Conservation (phyloP, 2,329 filamentous ascomycete species). For the Chalaropsis thielavioides region DNA sequence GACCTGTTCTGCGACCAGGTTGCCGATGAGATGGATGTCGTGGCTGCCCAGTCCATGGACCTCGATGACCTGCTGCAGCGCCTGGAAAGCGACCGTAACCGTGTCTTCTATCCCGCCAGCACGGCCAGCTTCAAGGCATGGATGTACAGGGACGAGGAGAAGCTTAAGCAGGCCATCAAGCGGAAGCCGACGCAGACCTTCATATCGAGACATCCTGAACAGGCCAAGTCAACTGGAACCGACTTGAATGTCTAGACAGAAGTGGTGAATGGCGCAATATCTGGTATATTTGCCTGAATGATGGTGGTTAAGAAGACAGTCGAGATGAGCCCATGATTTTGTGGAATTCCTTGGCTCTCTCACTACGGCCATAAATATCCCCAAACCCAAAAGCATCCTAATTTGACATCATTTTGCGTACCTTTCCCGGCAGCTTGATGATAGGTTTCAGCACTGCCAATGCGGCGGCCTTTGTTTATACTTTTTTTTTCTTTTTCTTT, state of each 20-base stretch:
- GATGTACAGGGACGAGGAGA: constrained; percentile 30
- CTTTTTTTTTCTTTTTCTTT: not conserved
- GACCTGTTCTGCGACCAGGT: constrained; percentile 66
- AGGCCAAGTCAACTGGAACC: constrained; percentile 6
- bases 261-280: not conserved
- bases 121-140: constrained; percentile 27
- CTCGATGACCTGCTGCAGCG: constrained; percentile 24
- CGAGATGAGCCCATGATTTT: not conserved
- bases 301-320: not conserved
- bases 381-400: not conserved
- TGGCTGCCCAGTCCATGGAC: constrained; percentile 38
- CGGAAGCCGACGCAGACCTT: constrained; percentile 29
- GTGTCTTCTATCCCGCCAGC: constrained; percentile 43
- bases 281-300: not conserved
- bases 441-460: constrained; percentile 1
- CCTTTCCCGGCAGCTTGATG: not conserved
- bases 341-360: not conserved
- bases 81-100: constrained; percentile 29
- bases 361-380: no score
- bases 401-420: not conserved
- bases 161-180: constrained; percentile 28
- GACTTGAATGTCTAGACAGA: constrained; percentile 12
- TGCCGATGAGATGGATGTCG: constrained; percentile 57
- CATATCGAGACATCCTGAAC: constrained; percentile 11
- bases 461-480: not conserved